phyloP scores from a whole-genome alignment of 2,329 filamentous ascomycete species.

The Fusarium camptoceras region DNA sequence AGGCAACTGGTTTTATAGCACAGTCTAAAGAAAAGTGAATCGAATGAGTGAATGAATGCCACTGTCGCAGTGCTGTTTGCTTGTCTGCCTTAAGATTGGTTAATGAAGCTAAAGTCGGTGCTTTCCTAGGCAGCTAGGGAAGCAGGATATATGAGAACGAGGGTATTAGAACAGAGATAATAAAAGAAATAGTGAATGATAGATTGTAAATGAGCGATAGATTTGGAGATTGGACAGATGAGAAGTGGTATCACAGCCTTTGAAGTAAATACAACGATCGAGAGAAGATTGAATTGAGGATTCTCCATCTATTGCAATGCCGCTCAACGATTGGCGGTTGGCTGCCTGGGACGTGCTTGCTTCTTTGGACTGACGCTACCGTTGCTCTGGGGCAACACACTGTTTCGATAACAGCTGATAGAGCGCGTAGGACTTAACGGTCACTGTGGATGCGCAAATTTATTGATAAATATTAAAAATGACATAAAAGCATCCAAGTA shows the following conservation, averaged over 20 bases:
- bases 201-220: background rate
- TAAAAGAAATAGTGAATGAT: background rate
- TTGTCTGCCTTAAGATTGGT: conserved; percentile 10
- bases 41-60: background rate
- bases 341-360: conserved; percentile 33
- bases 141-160: background rate
- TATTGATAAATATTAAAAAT: no score
- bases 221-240: background rate
- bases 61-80: conserved; percentile 6
- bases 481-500: background rate
- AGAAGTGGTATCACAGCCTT: conserved; percentile 6
- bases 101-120: background rate
- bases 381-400: conserved; percentile 46
- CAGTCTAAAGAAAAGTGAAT: background rate
- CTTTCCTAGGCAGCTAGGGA: background rate
- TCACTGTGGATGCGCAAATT: background rate
- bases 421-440: background rate
- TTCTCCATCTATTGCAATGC: conserved; percentile 24
- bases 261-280: conserved; percentile 3
- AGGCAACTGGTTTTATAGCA: background rate
- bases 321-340: conserved; percentile 29
- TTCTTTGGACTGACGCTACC: conserved; percentile 35
- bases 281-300: conserved; percentile 22
- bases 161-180: conserved; percentile 1
- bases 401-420: conserved; percentile 46